Evolutionary conservation across 2,329 filamentous ascomycete species (phyloP), one percentile per base, ranked within the genome.

Genomic region (Alternaria sp.): DNA sequence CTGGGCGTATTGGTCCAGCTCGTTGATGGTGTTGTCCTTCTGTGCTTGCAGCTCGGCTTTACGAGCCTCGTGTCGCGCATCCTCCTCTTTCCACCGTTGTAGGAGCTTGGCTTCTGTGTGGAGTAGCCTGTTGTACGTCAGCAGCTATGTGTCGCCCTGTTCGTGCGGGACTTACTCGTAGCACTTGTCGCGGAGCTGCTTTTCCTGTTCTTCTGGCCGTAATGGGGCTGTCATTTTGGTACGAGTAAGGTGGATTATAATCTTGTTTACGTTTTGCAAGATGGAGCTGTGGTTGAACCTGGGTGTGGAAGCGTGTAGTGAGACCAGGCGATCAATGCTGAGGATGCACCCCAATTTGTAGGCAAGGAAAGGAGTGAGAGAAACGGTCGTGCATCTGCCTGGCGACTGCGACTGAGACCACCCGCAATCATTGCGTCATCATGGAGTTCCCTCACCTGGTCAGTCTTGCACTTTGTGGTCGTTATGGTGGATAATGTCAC

Each of bases 391-490:
- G 30, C 7, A 0, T 37, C 2, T 37, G 14, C 30, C 30, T 37
- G 0, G 30, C 30, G 30, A 37, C 1, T 2, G 30, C 8, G 3
- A 15, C 0, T 37, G 30, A 5, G 2, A 6, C 5, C 28, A 30
- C 28, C 1, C 28, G 28, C 28, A 3, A 30, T 3, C 28, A 30
- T 14, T 30, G 28, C 28, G 28, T 30, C 8, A 26, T 26, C 25
- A n/a, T n/a, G n/a, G n/a, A n/a, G n/a, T n/a, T n/a, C n/a, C n/a
- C n/a, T n/a, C n/a, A n/a, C n/a, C n/a, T n/a, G n/a, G n/a, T n/a
- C n/a, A n/a, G n/a, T n/a, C n/a, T n/a, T n/a, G n/a, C n/a, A n/a
- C n/a, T n/a, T n/a, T n/a, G n/a, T n/a, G n/a, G n/a, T n/a, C 25
- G 26, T 28, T 4, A 28, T 28, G 10, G 26, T 28, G 26, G 10